Conservation (phyloP, 345 rosid species). For the Geranium rotundifolium region DNA sequence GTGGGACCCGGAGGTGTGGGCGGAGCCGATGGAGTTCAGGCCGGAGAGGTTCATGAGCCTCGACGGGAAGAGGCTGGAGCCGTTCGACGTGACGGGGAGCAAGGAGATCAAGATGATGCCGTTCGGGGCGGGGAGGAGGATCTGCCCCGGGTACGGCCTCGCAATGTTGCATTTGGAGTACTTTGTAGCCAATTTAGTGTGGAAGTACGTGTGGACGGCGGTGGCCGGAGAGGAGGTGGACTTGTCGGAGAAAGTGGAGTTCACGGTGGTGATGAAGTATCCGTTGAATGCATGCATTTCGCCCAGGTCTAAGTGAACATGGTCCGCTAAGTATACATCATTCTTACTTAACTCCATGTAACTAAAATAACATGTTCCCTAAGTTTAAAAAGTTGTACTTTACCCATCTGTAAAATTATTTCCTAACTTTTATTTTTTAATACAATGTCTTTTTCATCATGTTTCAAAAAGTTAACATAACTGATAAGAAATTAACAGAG, state of each 20-base stretch:
- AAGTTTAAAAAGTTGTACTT: too few relatives aligned
- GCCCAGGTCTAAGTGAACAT: background rate
- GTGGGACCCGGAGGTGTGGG: conserved; percentile 1
- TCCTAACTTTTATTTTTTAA: too few relatives aligned
- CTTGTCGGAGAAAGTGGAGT: background rate
- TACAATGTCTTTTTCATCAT: too few relatives aligned
- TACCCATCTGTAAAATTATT: too few relatives aligned
- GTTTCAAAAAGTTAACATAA: too few relatives aligned
- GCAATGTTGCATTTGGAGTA: conserved; percentile 1
- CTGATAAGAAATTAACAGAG: too few relatives aligned
- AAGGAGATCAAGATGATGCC: conserved; percentile 2
- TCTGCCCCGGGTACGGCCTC: background rate
- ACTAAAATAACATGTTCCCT: too few relatives aligned
- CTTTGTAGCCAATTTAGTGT: background rate
- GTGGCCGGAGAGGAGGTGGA: background rate
- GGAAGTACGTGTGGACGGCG: background rate
- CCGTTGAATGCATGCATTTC: background rate
- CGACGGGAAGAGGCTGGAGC: background rate
- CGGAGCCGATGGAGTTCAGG: background rate
- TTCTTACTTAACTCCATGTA: too few relatives aligned
- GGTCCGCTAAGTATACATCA: too few relatives aligned
- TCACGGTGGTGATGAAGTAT: background rate
- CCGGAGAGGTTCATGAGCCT: background rate
- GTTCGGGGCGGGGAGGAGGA: background rate
- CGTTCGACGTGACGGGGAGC: background rate